These are phyloP conservation scores for Papiliotrema terrestris DNA, from an alignment of 1,284 basidiomycete genomes.

Conservation along the genomic window DNA sequence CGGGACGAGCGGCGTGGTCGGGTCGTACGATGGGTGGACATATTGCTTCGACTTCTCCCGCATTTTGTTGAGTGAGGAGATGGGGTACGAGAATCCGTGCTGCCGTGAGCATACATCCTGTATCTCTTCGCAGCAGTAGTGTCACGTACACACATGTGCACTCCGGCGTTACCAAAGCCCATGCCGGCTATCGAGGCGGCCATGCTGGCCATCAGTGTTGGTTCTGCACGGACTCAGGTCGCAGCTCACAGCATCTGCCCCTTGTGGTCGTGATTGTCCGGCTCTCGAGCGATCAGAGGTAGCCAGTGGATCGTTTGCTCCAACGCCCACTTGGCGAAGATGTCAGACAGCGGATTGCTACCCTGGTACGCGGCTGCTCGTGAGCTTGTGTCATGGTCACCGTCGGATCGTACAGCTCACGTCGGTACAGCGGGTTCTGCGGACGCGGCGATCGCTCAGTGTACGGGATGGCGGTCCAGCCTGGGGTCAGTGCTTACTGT, in stretches of 20 bases:
- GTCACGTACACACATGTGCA: conserved; percentile 64
- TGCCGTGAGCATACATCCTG: not conserved
- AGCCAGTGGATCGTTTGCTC: conserved; percentile 86
- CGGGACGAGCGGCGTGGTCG: conserved; percentile 83
- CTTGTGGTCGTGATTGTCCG: conserved; percentile 67
- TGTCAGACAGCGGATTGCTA: conserved; percentile 91
- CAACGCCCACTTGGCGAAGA: conserved; percentile 93
- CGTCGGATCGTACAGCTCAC: conserved; percentile 38
- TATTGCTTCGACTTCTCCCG: conserved; percentile 76
- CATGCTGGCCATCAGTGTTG: conserved; percentile 24
- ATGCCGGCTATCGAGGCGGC: conserved; percentile 72
- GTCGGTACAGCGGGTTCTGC: conserved; percentile 80
- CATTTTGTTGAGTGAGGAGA: conserved; percentile 91
- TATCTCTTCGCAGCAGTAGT: not conserved
- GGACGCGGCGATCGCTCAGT: conserved; percentile 85
- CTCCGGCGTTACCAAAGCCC: conserved; percentile 90
- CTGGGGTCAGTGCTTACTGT: conserved; percentile 11
- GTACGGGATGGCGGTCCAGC: conserved; percentile 55
- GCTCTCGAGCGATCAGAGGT: conserved; percentile 66
- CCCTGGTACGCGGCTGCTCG: conserved; percentile 74
- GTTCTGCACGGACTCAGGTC: conserved; percentile 9
- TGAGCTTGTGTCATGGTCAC: not conserved
- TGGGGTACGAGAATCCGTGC: conserved; percentile 51
- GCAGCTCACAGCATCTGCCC: conserved; percentile 77
- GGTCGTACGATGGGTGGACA: conserved; percentile 70